Percentiles rank a stretch among this genome's conserved stretches.
phyloP scores from a whole-genome alignment of 73 alveolate genomes.

The Paramecium octaurelia region DNA sequence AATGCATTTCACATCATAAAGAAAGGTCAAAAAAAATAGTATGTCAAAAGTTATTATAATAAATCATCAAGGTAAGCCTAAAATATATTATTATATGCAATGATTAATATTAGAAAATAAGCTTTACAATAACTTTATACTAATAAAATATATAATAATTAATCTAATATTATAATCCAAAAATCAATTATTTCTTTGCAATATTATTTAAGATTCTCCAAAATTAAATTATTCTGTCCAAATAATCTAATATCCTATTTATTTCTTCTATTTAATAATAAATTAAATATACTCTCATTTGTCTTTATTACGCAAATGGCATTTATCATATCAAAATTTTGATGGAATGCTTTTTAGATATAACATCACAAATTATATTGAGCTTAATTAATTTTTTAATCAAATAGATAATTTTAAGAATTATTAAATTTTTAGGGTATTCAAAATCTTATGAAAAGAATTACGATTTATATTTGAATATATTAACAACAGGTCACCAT shows the following conservation, averaged over 20 bases:
- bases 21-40: background rate
- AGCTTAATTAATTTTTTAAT: too few species aligned
- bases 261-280: too few species aligned
- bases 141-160: background rate
- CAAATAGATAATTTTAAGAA: background rate
- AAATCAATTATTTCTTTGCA: background rate
- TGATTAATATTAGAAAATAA: background rate
- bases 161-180: background rate
- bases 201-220: background rate
- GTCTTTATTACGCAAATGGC: too few species aligned
- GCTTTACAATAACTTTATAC: background rate
- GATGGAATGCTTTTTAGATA: too few species aligned
- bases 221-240: background rate
- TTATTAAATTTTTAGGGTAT: too few species aligned
- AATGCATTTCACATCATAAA: background rate
- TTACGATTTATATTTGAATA: too few species aligned
- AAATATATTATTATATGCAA: background rate
- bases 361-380: background rate
- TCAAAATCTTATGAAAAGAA: background rate
- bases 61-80: slow-evolving; percentile 3
- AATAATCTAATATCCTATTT: background rate
- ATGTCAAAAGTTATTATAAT: background rate
- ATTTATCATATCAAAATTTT: too few species aligned
- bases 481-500: too few species aligned
- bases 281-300: too few species aligned